Evolutionary conservation across 371 early-diverging fungal species (phyloP).

Genomic region (Mortierella sp.): DNA sequence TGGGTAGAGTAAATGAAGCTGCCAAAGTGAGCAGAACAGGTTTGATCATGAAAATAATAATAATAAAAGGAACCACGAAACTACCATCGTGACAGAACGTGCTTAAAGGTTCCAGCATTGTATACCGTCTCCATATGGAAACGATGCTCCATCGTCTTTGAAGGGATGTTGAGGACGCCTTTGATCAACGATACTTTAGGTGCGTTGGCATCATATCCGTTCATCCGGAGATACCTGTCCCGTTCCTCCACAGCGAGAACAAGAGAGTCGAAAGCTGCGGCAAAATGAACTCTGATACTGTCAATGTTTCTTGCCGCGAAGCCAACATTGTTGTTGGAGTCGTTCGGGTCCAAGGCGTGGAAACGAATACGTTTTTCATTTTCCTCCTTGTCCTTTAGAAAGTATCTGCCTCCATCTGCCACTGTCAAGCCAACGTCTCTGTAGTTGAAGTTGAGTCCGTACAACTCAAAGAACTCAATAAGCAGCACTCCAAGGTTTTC

Average conservation of each 20-base stretch:
- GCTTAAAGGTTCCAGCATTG: conserved; percentile 20
- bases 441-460: conserved; percentile 87
- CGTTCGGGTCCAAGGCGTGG: conserved; percentile 72
- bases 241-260: conserved; percentile 16
- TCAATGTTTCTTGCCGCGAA: conserved; percentile 53
- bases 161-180: conserved; percentile 19
- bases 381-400: conserved; percentile 58
- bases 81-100: not conserved
- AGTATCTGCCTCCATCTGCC: conserved; percentile 69
- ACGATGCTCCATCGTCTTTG: conserved; percentile 12
- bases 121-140: conserved; percentile 34
- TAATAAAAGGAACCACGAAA: not conserved
- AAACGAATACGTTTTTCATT: conserved; percentile 29
- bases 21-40: too few species aligned
- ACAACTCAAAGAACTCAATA: conserved; percentile 95
- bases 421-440: conserved; percentile 78
- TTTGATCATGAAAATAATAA: too few species aligned
- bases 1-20: not conserved
- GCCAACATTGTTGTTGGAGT: conserved; percentile 70
- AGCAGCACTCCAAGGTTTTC: conserved; percentile 94
- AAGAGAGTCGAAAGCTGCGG: conserved; percentile 18
- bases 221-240: conserved; percentile 12
- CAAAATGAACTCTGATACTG: conserved; percentile 28
- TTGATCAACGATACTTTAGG: conserved; percentile 30
- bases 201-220: not conserved